Conservation (phyloP, 768 basidiomycete species). For the Leccinum uliginosum region DNA sequence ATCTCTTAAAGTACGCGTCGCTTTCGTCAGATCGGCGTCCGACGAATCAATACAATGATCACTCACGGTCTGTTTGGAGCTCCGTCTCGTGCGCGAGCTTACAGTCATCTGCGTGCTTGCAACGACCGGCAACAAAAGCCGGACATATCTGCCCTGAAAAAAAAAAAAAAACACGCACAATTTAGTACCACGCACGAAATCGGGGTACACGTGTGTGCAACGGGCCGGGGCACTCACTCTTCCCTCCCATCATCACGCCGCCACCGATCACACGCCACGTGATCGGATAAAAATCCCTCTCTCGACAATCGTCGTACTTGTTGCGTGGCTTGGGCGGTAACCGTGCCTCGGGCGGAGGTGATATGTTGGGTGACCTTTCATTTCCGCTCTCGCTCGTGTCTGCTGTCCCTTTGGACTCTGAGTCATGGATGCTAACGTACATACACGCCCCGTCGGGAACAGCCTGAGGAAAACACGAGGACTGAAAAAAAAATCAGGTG, state of each 20-base stretch:
- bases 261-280: conserved; percentile 77
- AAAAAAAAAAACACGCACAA: not conserved
- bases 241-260: conserved; percentile 61
- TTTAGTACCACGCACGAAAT: not conserved
- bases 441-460: conserved; percentile 1
- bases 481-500: conserved; percentile 2
- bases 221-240: conserved; percentile 16
- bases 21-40: not conserved
- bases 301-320: conserved; percentile 33
- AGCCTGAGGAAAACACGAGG: not conserved
- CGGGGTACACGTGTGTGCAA: not conserved
- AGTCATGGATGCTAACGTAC: conserved; percentile 43
- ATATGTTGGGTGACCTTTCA: not conserved
- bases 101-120: conserved; percentile 26
- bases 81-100: conserved; percentile 31
- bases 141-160: conserved; percentile 23
- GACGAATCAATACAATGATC: not conserved
- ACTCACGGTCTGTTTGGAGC: conserved; percentile 23
- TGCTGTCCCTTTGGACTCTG: conserved; percentile 1
- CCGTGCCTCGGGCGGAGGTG: conserved; percentile 5
- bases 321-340: conserved; percentile 27
- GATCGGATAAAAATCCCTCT: conserved; percentile 58
- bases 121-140: conserved; percentile 23
- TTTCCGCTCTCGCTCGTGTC: not conserved
- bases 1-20: conserved; percentile 4